A percentile compares a stretch with the other conserved stretches of the same genome.
These are phyloP conservation scores for Glycine latifolia DNA, from an alignment of 306 rosid genomes.

Conservation along the genomic window DNA sequence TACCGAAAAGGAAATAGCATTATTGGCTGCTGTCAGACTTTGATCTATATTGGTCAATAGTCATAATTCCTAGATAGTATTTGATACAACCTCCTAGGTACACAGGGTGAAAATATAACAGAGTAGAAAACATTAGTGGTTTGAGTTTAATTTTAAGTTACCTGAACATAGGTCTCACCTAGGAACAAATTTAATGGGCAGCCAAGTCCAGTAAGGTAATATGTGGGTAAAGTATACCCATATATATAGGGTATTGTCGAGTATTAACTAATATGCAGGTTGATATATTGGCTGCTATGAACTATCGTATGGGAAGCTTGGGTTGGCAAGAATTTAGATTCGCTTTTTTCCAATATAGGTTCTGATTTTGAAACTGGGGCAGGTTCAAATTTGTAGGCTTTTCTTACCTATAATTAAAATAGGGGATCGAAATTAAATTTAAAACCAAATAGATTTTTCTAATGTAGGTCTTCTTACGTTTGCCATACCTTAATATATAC, in stretches of 20 bases:
- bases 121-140: background rate
- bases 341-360: conserved; percentile 1
- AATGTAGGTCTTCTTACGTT: background rate
- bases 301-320: background rate
- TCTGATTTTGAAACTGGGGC: background rate
- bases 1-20: conserved; percentile 16
- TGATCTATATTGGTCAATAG: background rate
- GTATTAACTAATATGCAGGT: background rate
- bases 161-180: background rate
- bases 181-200: too few relatives aligned
- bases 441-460: background rate
- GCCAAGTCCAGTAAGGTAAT: too few relatives aligned
- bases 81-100: background rate
- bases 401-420: background rate
- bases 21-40: background rate
- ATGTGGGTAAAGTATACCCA: too few relatives aligned
- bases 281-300: background rate
- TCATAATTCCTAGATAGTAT: background rate
- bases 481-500: background rate
- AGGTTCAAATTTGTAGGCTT: background rate
- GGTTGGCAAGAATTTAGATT: background rate
- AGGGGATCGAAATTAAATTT: background rate
- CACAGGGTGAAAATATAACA: background rate
- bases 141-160: background rate
- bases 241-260: background rate